Conservation (phyloP, 1,284 basidiomycete species). For the Trichosporon inkin region DNA sequence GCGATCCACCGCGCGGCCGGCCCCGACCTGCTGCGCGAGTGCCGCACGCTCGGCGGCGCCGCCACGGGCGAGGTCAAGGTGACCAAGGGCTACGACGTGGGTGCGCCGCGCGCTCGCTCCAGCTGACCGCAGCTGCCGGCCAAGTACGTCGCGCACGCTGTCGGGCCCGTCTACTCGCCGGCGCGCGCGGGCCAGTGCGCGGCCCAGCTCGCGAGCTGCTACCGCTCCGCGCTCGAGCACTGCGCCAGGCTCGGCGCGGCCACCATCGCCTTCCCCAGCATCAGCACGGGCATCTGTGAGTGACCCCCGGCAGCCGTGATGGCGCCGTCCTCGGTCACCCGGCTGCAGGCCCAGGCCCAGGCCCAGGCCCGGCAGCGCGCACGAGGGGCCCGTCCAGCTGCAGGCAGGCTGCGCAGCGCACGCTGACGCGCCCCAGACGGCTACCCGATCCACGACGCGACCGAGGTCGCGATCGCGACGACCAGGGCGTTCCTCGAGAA, state of each 20-base stretch:
- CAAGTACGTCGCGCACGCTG: slow-evolving; percentile 79
- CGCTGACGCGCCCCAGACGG: slow-evolving; percentile 36
- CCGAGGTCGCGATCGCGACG: slow-evolving; percentile 41
- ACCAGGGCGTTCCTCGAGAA: slow-evolving; percentile 36
- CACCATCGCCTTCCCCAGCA: slow-evolving; percentile 58
- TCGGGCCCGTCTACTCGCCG: slow-evolving; percentile 72
- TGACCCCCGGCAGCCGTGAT: no score
- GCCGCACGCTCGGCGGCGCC: slow-evolving; percentile 65
- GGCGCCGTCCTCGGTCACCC: no score
- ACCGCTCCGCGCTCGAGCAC: slow-evolving; percentile 61
- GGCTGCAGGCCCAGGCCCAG: no score
- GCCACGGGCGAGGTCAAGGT: slow-evolving; percentile 64
- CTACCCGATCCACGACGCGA: slow-evolving; percentile 48
- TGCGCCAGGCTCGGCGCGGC: slow-evolving; percentile 61
- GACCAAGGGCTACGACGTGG: slow-evolving; percentile 44
- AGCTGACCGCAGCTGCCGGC: slow-evolving; percentile 50
- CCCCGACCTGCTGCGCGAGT: slow-evolving; percentile 65
- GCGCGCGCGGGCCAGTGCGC: slow-evolving; percentile 54
- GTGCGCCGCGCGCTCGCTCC: no score
- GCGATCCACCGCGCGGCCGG: slow-evolving; percentile 74
- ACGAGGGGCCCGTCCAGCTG: neutral
- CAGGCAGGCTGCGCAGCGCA: neutral
- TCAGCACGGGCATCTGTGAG: slow-evolving; percentile 46
- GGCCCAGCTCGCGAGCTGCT: slow-evolving; percentile 65
- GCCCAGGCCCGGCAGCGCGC: no score